Percentiles rank a stretch among this genome's conserved stretches.
Conservation (phyloP, 139 green algal genomes). For the Coelastrella sp. region DNA sequence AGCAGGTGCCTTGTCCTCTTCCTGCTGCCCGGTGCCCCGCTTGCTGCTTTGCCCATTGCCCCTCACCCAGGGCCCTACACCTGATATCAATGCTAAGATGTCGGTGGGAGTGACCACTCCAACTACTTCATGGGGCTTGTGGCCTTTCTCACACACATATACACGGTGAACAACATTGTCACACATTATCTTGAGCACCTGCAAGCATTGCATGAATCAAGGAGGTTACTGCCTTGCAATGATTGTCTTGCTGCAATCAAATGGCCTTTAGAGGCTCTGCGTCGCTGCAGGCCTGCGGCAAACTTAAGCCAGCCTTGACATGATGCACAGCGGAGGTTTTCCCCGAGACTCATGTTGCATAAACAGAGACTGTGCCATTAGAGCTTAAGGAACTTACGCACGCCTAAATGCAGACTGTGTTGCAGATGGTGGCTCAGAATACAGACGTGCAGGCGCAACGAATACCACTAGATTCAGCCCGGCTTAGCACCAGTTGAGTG, state of each 20-base stretch:
- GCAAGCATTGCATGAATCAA: too few relatives aligned
- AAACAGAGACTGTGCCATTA: too few relatives aligned
- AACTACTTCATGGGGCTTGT: not conserved
- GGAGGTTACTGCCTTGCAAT: not conserved
- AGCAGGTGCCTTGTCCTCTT: not conserved
- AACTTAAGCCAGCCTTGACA: too few relatives aligned
- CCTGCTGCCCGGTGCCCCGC: not conserved
- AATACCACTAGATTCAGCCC: too few relatives aligned
- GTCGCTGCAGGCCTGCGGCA: not conserved
- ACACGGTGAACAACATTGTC: constrained; percentile 58
- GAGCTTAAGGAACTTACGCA: too few relatives aligned
- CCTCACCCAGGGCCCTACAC: not conserved
- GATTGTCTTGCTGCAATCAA: not conserved
- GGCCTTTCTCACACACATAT: constrained; percentile 49
- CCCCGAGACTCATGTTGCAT: too few relatives aligned
- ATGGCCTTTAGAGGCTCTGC: not conserved
- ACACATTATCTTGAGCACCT: constrained; percentile 52
- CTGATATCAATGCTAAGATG: constrained; percentile 45
- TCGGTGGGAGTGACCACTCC: constrained; percentile 64
- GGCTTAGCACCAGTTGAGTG: too few relatives aligned
- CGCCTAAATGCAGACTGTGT: too few relatives aligned
- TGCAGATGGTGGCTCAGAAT: too few relatives aligned
- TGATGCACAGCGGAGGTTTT: too few relatives aligned
- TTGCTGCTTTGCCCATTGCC: not conserved
- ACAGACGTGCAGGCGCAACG: too few relatives aligned